Evolutionary conservation across 192 early-diverging fungal genomes (phyloP), one percentile per base, ranked within the genome.

Genomic region (Mortierella antarctica): DNA sequence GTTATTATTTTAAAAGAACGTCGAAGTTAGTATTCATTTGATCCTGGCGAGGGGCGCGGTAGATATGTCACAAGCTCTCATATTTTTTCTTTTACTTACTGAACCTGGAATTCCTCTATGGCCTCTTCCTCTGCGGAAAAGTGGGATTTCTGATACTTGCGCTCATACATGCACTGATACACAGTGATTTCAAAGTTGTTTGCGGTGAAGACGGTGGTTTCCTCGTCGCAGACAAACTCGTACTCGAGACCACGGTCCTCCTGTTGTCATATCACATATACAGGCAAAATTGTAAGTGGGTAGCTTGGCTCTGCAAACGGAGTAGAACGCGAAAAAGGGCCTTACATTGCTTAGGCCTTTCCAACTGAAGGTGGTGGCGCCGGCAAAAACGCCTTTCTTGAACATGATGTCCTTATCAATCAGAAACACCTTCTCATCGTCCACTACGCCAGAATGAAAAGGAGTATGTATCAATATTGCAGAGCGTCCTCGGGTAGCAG

Each of bases 351-450:
- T 40, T 40, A 87, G 68, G n/a, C 91, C 91, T 23, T 77, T 65
- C 91, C 92, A 91, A 13, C 73, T 53, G 13, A 95, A 83, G 2
- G 83, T 21, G 10, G 77, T 83, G 7, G 57, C 66, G 31, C 69
- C 85, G 14, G 68, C 79, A 9, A 73, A 65, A 31, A 64, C 52
- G 39, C 70, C 80, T 62, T 74, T 85, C 42, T 58, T 83, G 58
- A 94, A 87, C 46, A 71, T 70, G 18, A 92, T 70, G 6, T 53
- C 71, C 64, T 83, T 81, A 71, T 92, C 92, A 18, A 96, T 88
- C 40, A 95, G 71, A 70, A 94, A 96, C 4, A 86, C 66, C 20
- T 86, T 83, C 83, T 95, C 95, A 56, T 93, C 90, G 42, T 94
- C 90, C 39, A 85, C 67, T 70, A 65, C 1, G 3, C 31, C 31